Base-by-base conservation (phyloP, 2,329 filamentous ascomycete species). In the Colletotrichum sp. region DNA sequence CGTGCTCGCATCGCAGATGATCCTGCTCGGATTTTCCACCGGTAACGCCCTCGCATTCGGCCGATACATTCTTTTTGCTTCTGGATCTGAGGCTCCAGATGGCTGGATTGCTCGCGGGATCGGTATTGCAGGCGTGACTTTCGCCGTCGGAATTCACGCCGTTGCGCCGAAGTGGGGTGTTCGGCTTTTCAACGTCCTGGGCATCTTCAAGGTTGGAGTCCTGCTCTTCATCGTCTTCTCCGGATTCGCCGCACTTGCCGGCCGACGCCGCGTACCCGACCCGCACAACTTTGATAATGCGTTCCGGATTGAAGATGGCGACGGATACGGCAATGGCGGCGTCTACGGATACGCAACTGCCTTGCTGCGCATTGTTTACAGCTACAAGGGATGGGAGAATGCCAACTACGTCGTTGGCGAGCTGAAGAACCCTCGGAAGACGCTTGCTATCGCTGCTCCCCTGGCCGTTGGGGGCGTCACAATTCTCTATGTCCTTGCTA, bases 311-410 rank as follows among this genome's bases (percentile, higher is more conserved):
- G 86, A 87, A 72, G 80, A 83, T 0, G 86, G 85, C 1, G 82
- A 87, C 6, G 84, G 86, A 0, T 89, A 89, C 70, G 85, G 88
- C 16, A 87, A 86, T 5, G 88, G 88, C 5, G 87, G 89, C 6
- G 87, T 86, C 0, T 89, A 88, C 32, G 87, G 88, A 2, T 92
- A 92, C 80, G 89, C 89, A 3, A 91, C 89, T 5, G 90, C 91
- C 0, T 84, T 93, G 13, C 84, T 93, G 5, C 89, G 89, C 32
- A 89, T 92, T 71, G 86, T 92, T 18, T 92, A 92, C 84, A 90
- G 88, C 16, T 93, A 92, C 84, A 91, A 90, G 78, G 91, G 91
- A 5, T 93, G 91, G 91, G 90, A 92, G 79, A 92, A 92, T 72
- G 90, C 90, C 34, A 92, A 92, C 82, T 92, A 93, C 76, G 91